Base-by-base conservation (phyloP, 1,284 basidiomycete genomes). In the Waitea zeae region DNA sequence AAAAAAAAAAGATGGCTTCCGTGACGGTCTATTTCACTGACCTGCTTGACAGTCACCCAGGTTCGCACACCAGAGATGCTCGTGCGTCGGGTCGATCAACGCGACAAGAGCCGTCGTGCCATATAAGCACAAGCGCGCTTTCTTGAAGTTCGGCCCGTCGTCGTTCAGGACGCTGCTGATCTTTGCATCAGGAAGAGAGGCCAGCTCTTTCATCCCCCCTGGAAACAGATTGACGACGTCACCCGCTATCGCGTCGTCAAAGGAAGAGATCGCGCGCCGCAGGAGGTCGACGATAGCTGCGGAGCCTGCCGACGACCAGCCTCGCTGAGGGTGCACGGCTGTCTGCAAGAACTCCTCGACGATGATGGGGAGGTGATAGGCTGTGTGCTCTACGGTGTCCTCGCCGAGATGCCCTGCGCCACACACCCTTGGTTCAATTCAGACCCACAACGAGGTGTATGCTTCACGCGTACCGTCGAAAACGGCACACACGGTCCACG, bases 11-110 rank as follows among this genome's bases (percentile, higher is more conserved):
- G n/a, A n/a, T n/a, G n/a, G n/a, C n/a, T n/a, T n/a, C n/a, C n/a
- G n/a, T n/a, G n/a, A n/a, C n/a, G n/a, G n/a, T n/a, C n/a, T n/a
- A n/a, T n/a, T 26, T 11, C 9, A 37, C 45, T 11, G 43, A 74
- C 77, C 56, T 35, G 72, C 76, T 56, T 75, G 70, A 48, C 76
- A 78, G 45, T 80, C 76, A 3, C 76, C 76, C 12, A 79, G 54
- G 42, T 77, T 78, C 0, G 75, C 77, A 20, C 79, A 53, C 74
- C 77, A 80, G 11, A 80, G 52, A 41, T 80, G 68, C 44, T 65
- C 54, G 38, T 67, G 63, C 12, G 64, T 57, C 30, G 73, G 74
- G 49, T 80, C 77, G 19, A 77, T 59, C 30, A 80, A 59, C 3
- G 75, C 65, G 24, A 80, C 65, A 29, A 80, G 60, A 4, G 70